Evolutionary conservation across 1,284 basidiomycete genomes (phyloP).

Genomic region (Cutaneotrichosporon cavernicola): DNA sequence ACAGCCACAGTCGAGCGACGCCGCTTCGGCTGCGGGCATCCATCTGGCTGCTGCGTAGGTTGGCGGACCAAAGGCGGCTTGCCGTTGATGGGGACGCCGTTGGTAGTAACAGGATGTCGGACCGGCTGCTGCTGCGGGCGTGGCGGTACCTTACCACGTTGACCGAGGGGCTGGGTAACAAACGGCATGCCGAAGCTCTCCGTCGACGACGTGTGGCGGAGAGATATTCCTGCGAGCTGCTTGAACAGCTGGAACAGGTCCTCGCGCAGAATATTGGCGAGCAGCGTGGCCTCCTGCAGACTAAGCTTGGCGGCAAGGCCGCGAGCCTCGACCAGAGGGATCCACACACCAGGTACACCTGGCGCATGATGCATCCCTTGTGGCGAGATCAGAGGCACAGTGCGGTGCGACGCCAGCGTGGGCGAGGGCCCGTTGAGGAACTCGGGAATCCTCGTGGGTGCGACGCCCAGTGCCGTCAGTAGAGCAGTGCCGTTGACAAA

Average conservation of each 20-base stretch:
- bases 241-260: conserved; percentile 46
- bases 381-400: conserved; percentile 29
- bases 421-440: conserved; percentile 34
- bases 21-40: conserved; percentile 45
- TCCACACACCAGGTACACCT: conserved; percentile 46
- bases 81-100: conserved; percentile 9
- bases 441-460: conserved; percentile 31
- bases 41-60: conserved; percentile 40
- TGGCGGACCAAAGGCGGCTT: conserved; percentile 42
- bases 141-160: not conserved
- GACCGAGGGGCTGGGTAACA: conserved; percentile 21
- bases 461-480: conserved; percentile 39
- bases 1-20: conserved; percentile 39
- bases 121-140: conserved; percentile 9
- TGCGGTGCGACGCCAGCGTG: conserved; percentile 30
- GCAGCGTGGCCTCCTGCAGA: conserved; percentile 25
- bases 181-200: conserved; percentile 39
- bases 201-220: conserved; percentile 35
- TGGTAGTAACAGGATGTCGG: conserved; percentile 4
- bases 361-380: conserved; percentile 32
- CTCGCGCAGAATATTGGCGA: conserved; percentile 38
- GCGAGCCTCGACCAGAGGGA: conserved; percentile 38
- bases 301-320: conserved; percentile 35
- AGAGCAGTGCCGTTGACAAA: conserved; percentile 49
- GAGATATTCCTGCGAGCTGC: conserved; percentile 38